Evolutionary conservation across 139 green algal species (phyloP), one percentile per base, ranked within the genome.

Genomic region (Micractinium sp.): DNA sequence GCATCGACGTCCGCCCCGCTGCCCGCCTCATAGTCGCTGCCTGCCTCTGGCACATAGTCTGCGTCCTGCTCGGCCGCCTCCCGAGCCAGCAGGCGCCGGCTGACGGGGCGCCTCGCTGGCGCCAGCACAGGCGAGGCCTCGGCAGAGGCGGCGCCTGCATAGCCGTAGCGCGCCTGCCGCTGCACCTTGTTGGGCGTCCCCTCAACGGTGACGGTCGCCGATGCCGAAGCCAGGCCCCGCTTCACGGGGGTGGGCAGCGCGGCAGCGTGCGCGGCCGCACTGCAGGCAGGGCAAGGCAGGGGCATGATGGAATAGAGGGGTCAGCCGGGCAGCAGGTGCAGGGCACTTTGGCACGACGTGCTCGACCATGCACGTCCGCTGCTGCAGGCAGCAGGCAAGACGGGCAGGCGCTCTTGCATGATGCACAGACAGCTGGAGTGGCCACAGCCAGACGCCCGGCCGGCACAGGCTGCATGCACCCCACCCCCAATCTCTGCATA

Each of bases 21-120:
- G 71, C 74, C 73, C 29, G 23, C n/a, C 67, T 82, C 71, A 2
- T 38, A 80, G 13, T 87, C 83, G 83, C 83, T 87, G 66, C 38
- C 83, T 2, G 47, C 69, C 33, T 88, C 84, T 18, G 38, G 38
- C 78, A 84, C 27, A 13, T 61, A 36, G 29, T 82, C 38, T 29
- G 16, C 67, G 14, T 53, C 36, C 83, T 35, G 23, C 39, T 56
- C 66, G 18, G 63, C 33, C 1, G 27, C 80, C 15, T 41, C 81
- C 29, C 41, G 39, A 29, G 74, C 85, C 73, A 83, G 53, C 53
- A 75, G 56, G 76, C 86, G 67, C 53, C 76, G 86, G 63, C 67
- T 87, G 63, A 61, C 63, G 35, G 82, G 82, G 33, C 86, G 61
- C 27, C 61, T 77, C 22, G 74, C 22, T 20, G n/a, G 16, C 5